phyloP scores from a whole-genome alignment of 2,329 filamentous ascomycete species.

The Alternaria solani region DNA sequence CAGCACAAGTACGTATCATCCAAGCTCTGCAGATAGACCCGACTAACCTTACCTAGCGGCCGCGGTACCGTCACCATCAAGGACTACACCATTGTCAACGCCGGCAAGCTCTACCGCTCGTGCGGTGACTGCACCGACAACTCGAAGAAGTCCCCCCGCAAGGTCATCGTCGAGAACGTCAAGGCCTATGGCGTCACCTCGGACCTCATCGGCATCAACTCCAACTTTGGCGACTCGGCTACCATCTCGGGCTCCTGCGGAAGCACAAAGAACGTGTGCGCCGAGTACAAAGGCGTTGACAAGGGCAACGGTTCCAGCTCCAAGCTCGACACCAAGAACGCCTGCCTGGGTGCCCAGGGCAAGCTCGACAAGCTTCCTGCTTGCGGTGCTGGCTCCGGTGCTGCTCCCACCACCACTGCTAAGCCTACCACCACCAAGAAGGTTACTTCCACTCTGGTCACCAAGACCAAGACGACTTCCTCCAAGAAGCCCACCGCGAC shows the following conservation, averaged over 20 bases:
- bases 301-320: constrained; percentile 26
- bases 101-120: constrained; percentile 60
- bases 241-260: constrained; percentile 54
- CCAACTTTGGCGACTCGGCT: constrained; percentile 59
- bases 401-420: not conserved
- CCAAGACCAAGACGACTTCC: constrained; percentile 2
- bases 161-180: constrained; percentile 54
- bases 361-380: constrained; percentile 26
- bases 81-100: constrained; percentile 53
- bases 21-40: not conserved
- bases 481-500: constrained; percentile 1
- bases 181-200: constrained; percentile 51
- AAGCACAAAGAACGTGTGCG: constrained; percentile 29
- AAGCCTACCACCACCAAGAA: constrained; percentile 1
- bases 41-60: not conserved
- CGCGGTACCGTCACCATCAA: constrained; percentile 13
- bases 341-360: constrained; percentile 27
- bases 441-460: constrained; percentile 2
- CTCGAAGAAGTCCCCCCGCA: constrained; percentile 51
- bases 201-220: constrained; percentile 57
- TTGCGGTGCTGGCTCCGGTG: constrained; percentile 11
- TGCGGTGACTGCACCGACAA: constrained; percentile 58
- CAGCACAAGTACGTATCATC: constrained; percentile 45
- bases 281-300: constrained; percentile 34
- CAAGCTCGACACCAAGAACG: constrained; percentile 24